A percentile compares a stretch with the other conserved stretches of the same genome.
Evolutionary conservation across 805 yeast species (phyloP).

Genomic region (Torulaspora gathmanii): DNA sequence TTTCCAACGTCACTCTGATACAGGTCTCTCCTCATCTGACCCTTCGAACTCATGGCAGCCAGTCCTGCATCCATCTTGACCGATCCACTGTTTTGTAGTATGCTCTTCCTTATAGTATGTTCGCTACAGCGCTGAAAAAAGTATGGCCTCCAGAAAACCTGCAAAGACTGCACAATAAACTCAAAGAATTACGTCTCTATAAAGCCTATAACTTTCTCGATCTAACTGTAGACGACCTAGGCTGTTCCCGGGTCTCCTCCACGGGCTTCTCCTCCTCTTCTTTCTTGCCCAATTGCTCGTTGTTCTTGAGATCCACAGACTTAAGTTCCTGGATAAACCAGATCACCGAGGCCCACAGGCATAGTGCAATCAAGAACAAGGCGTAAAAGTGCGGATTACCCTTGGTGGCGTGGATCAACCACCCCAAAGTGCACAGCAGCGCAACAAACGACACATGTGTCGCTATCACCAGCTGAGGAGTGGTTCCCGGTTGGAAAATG

Average conservation of each 20-base stretch:
- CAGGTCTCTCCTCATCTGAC: conserved; percentile 35
- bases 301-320: conserved; percentile 35
- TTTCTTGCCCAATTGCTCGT: conserved; percentile 29
- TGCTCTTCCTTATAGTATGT: no score
- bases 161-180: not conserved
- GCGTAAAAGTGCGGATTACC: conserved; percentile 62
- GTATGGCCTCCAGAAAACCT: no score
- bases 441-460: conserved; percentile 79
- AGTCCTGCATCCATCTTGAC: conserved; percentile 37
- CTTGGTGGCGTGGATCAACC: conserved; percentile 56
- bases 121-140: no score
- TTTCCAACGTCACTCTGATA: conserved; percentile 40
- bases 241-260: not conserved
- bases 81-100: not conserved
- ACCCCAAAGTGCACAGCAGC: conserved; percentile 48
- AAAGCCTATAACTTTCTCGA: conserved; percentile 9
- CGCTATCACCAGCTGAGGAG: conserved; percentile 83
- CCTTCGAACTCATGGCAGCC: conserved; percentile 19
- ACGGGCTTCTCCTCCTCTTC: conserved; percentile 6
- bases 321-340: conserved; percentile 81
- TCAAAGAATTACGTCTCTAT: not conserved
- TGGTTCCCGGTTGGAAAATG: conserved; percentile 86
- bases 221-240: conserved; percentile 2
- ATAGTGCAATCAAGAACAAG: conserved; percentile 50
- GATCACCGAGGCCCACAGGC: conserved; percentile 72